A percentile compares a stretch with the other conserved stretches of the same genome.
phyloP scores from a whole-genome alignment of 495 filamentous ascomycete genomes.

The Aspergillus carlsbadensis region DNA sequence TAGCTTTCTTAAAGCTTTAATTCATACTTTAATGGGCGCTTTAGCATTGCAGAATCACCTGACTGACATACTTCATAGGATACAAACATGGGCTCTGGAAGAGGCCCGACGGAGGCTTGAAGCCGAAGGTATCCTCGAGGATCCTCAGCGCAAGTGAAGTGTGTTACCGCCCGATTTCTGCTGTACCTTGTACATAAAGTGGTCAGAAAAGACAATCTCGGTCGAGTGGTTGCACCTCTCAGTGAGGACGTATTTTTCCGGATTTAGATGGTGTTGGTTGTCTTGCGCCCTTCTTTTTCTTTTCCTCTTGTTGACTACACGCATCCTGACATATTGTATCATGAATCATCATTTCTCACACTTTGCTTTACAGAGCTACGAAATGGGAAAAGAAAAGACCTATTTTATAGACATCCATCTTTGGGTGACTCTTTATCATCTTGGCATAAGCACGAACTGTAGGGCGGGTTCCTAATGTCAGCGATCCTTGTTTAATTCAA shows the following conservation, averaged over 20 bases:
- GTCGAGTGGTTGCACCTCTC: constrained; percentile 32
- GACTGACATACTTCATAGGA: constrained; percentile 55
- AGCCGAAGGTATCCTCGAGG: constrained; percentile 87
- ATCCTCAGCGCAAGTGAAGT: constrained; percentile 54
- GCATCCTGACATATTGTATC: constrained; percentile 38
- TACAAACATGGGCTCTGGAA: constrained; percentile 99
- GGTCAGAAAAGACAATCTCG: constrained; percentile 35
- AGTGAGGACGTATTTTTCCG: constrained; percentile 35
- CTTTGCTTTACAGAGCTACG: constrained; percentile 27
- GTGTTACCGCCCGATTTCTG: constrained; percentile 21
- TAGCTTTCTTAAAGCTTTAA: not conserved
- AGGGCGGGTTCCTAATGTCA: not conserved
- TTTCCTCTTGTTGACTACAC: constrained; percentile 28
- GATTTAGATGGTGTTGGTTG: constrained; percentile 40
- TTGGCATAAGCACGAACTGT: not conserved
- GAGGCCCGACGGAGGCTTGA: constrained; percentile 92
- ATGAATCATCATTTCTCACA: constrained; percentile 25
- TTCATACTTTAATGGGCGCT: constrained; percentile 3
- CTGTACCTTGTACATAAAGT: constrained; percentile 52
- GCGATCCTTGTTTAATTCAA: not conserved
- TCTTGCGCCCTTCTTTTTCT: constrained; percentile 32
- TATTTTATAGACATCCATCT: constrained; percentile 4
- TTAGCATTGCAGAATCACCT: not conserved
- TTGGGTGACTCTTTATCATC: not conserved
- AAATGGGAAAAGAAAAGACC: constrained; percentile 22